Percentiles rank a stretch among this genome's conserved stretches.
Conservation (phyloP, 2,329 filamentous ascomycete genomes). For the Pseudopithomyces maydicus region DNA sequence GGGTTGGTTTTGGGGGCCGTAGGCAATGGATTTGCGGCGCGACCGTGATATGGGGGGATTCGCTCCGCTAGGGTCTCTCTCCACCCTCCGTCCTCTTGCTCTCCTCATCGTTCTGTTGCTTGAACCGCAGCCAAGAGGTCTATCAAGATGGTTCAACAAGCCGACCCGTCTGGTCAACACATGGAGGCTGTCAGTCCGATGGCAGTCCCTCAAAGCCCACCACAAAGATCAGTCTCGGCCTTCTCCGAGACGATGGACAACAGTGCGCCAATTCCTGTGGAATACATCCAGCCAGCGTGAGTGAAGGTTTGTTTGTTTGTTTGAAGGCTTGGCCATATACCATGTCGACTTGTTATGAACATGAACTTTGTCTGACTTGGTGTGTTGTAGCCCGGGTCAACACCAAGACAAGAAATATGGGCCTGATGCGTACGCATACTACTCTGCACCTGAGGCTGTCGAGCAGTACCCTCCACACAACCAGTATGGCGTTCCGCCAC, state of each 20-base stretch:
- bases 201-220: constrained; percentile 1
- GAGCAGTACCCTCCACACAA: constrained; percentile 4
- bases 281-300: constrained; percentile 2
- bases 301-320: background rate
- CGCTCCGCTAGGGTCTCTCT: background rate
- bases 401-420: constrained; percentile 9
- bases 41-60: background rate
- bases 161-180: background rate
- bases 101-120: background rate
- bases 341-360: background rate
- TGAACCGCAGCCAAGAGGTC: constrained; percentile 2
- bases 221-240: constrained; percentile 2
- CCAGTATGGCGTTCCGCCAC: constrained; percentile 8
- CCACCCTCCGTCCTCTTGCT: background rate
- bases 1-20: background rate
- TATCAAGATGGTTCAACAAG: constrained; percentile 1
- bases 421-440: constrained; percentile 9
- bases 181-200: constrained; percentile 11
- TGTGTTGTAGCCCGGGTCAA: background rate
- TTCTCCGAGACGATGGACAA: constrained; percentile 13
- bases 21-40: background rate
- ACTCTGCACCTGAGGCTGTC: constrained; percentile 14
- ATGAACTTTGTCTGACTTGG: background rate
- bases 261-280: constrained; percentile 12
- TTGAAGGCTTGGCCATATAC: background rate